phyloP scores from a whole-genome alignment of 2,329 filamentous ascomycete species.

The Fusarium mangiferae region DNA sequence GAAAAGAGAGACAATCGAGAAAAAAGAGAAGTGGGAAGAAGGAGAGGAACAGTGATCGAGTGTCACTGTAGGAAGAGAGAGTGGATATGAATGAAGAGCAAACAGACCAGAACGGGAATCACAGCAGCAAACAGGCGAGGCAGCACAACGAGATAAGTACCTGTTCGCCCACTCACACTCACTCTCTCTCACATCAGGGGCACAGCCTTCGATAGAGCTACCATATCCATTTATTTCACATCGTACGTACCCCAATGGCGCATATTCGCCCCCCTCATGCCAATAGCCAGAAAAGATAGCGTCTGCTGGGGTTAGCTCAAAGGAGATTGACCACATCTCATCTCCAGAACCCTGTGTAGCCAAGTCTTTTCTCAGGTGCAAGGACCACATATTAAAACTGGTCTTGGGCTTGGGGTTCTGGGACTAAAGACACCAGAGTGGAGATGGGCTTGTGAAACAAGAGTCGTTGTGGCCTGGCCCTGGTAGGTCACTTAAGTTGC shows the following conservation, averaged over 20 bases:
- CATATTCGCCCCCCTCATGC: neutral
- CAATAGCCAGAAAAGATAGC: neutral
- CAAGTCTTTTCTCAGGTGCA: neutral
- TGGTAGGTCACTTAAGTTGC: neutral
- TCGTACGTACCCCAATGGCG: neutral
- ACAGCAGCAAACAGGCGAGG: neutral
- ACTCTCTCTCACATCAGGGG: neutral
- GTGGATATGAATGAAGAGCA: conserved; percentile 9
- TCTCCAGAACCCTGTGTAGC: neutral
- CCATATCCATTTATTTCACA: neutral
- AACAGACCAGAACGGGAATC: neutral
- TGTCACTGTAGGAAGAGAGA: neutral
- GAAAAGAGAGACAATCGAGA: neutral
- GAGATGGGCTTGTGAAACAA: neutral
- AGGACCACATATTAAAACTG: conserved; percentile 17
- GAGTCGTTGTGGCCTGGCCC: neutral
- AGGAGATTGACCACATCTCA: neutral
- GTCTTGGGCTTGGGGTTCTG: neutral
- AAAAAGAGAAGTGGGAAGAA: neutral
- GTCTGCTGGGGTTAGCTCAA: neutral
- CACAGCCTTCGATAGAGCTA: neutral
- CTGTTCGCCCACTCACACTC: neutral
- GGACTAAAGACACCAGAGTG: neutral
- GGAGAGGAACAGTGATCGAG: neutral
- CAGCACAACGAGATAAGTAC: conserved; percentile 16